Base-by-base conservation (phyloP, 306 rosid genomes). In the Betula pendula region DNA sequence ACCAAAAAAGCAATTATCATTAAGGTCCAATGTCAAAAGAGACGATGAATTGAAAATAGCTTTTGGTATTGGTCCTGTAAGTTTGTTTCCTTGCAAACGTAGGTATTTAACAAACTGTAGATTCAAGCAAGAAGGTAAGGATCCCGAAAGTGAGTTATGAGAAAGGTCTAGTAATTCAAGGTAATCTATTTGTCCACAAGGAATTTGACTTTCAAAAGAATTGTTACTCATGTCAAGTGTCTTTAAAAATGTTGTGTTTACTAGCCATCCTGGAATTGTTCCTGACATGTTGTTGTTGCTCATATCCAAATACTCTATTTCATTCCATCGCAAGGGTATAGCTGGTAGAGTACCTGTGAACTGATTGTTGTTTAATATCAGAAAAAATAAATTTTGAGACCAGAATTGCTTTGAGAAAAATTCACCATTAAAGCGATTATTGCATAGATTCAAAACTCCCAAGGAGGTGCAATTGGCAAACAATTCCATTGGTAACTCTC, bases 351-450 rank as follows among this genome's bases (percentile, higher is more conserved):
- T 31, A 27, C 12, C 68, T 4, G 3, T 27, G 68, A 60, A 60
- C 12, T 31, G 11, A 75, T 65, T 65, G 25, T 45, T 49, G 12
- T 70, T 62, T 4, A 75, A 19, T 13, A 63, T 38, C 38, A 75
- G 1, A 1, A 3, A 1, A 2, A 0, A 0, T 15, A 75, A 49
- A 1, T 0, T 0, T 29, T 19, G 2, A 9, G 8, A 20, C 29
- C 20, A 20, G 13, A 55, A 55, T 4, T 55, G 62, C 15, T 24
- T 55, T 11, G 31, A 55, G 31, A 20, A 20, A 9, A 22, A 8
- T n/a, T 55, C 12, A 11, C 62, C 16, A 2, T 22, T 13, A 55
- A 55, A 22, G 24, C 4, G 20, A 9, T 60, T 60, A 29, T 60
- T 14, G 3, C n/a, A 14, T 10, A 76, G 27, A 1, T 48, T 5